Evolutionary conservation across 108 stramenopile genomes (phyloP), one percentile per base, ranked within the genome.

Genomic region (Skeletonema tropicum): DNA sequence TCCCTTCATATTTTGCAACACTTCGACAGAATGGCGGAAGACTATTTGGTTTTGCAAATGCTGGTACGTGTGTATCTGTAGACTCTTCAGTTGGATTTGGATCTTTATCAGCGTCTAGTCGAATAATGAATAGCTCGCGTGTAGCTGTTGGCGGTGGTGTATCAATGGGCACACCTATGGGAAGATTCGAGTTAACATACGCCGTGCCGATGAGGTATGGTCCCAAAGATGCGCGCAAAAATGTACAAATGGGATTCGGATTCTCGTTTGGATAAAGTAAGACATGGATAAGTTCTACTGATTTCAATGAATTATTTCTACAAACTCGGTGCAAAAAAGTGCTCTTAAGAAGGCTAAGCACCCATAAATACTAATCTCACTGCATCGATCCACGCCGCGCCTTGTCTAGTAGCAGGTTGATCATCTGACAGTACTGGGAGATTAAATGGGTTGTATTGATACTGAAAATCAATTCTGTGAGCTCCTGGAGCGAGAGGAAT

Each of bases 211-310:
- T 91, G n/a, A 80, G 94, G 38, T 92, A 89, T 79, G 92, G 92
- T 59, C 92, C 94, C 11, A 38, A 76, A 36, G 94, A 94, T 86
- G 87, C 87, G 17, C 70, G 87, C 45, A 79, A 88, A 67, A 80
- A 86, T 57, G 72, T 92, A n/a, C 94, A 94, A 70, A 83, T 90
- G 75, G 92, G 92, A 32, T 86, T 93, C 71, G 90, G 92, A 17
- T 90, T 91, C 68, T 76, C 73, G 45, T 89, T 88, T 88, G 92
- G 92, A 23, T 92, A n/a, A n/a, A 80, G 76, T 36, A 61, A 48
- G 6, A 48, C 15, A 19, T 48, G 1, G 19, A 48, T 11, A 38
- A 38, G 33, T 35, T 13, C 17, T 7, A 48, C 33, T 35, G 7
- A 4, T 35, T 7, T 7, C 7, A 7, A 35, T 35, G 33, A 5